Conservation (phyloP, 257 asterid species). For the Paulownia fortunei region DNA sequence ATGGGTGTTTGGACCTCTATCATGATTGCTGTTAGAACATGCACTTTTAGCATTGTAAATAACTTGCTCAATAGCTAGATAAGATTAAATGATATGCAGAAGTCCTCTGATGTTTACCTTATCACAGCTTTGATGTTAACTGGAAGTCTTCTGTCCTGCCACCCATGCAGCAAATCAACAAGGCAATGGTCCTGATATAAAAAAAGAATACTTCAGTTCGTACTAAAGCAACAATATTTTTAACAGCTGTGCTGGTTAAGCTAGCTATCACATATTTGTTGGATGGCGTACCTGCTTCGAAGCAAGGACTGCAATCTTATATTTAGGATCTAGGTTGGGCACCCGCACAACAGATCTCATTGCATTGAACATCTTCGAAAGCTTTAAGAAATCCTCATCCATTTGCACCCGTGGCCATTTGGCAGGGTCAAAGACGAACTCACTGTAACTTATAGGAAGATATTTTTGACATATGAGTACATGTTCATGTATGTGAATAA, state of each 20-base stretch:
- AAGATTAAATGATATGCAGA: constrained; percentile 2
- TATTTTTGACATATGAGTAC: constrained; percentile 24
- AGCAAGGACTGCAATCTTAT: constrained; percentile 79
- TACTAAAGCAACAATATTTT: background rate
- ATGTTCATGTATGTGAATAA: constrained; percentile 27
- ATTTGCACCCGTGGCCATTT: constrained; percentile 83
- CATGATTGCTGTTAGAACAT: constrained; percentile 72
- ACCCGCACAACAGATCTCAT: constrained; percentile 79
- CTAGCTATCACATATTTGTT: background rate
- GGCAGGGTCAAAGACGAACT: constrained; percentile 80
- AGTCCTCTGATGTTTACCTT: constrained; percentile 52
- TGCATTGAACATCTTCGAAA: constrained; percentile 74
- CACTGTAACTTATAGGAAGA: constrained; percentile 63
- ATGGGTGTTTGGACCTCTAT: constrained; percentile 85
- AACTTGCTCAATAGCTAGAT: constrained; percentile 22
- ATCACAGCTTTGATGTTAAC: constrained; percentile 76
- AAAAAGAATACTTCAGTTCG: constrained; percentile 8
- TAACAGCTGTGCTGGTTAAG: background rate
- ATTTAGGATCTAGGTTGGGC: constrained; percentile 77
- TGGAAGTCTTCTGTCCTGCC: constrained; percentile 93
- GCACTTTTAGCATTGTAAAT: constrained; percentile 23
- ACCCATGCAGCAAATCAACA: constrained; percentile 82
- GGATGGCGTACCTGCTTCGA: constrained; percentile 76
- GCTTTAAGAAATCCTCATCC: constrained; percentile 77
- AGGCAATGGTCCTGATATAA: constrained; percentile 85